These are phyloP conservation scores for Magnolia officinalis DNA, from an alignment of 164 flowering plant species.

Conservation along the genomic window DNA sequence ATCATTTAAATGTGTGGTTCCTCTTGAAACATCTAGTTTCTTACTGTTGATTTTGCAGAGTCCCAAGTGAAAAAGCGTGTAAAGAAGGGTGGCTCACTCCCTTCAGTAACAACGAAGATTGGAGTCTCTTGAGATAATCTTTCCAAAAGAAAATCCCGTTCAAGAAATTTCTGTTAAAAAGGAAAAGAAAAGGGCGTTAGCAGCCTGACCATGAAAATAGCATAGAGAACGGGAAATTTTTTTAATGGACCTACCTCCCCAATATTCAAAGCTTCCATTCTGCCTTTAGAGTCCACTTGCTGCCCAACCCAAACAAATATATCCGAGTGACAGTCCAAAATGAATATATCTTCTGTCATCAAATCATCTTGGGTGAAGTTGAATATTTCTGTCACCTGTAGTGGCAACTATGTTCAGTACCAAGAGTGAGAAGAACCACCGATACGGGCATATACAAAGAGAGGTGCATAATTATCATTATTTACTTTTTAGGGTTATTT, in stretches of 20 bases:
- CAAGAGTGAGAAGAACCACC: not conserved
- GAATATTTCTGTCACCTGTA: slow-evolving; percentile 82
- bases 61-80: slow-evolving; percentile 96
- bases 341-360: slow-evolving; percentile 95
- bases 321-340: slow-evolving; percentile 86
- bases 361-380: slow-evolving; percentile 93
- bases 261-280: slow-evolving; percentile 65
- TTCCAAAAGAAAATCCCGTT: slow-evolving; percentile 79
- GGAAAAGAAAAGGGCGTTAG: not conserved
- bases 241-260: slow-evolving; percentile 64
- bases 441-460: not conserved
- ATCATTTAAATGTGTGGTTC: not conserved
- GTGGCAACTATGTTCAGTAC: slow-evolving; percentile 3
- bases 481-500: not conserved
- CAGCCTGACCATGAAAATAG: slow-evolving; percentile 1
- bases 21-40: slow-evolving; percentile 14
- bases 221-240: not conserved
- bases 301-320: slow-evolving; percentile 96
- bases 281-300: slow-evolving; percentile 66
- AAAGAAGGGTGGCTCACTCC: slow-evolving; percentile 86
- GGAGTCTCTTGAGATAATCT: slow-evolving; percentile 76
- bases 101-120: slow-evolving; percentile 71
- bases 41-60: slow-evolving; percentile 81
- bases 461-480: not conserved
- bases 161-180: slow-evolving; percentile 72